Base-by-base conservation (phyloP, 495 filamentous ascomycete species). In the Podospora australis region DNA sequence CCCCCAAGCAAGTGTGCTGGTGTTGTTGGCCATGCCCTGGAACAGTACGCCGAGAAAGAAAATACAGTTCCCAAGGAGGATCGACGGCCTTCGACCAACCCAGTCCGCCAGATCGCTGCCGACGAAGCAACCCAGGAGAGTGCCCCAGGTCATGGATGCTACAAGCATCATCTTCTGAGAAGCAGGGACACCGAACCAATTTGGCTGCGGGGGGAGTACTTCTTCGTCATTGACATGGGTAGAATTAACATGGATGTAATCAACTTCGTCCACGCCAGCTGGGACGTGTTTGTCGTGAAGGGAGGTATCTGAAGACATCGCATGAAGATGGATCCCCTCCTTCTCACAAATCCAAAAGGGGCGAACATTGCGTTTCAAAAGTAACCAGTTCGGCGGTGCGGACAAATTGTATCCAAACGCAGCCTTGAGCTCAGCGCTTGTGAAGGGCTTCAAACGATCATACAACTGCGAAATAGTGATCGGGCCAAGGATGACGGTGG, bases 141-240 rank as follows among this genome's bases (percentile, higher is more conserved):
- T 95, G 46, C 89, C 89, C 3, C 81, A 84, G 1, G 88, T 92
- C 35, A 95, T 73, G 35, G 94, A 81, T 3, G 87, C 89, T 23
- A 87, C 85, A 49, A 87, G 83, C 55, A 86, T 71, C n/a, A 86
- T 86, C 34, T 45, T 44, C 29, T 44, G 40, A 6, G 23, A 35
- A 1, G 3, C 41, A 2, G 40, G 40, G 1, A 51, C 23, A 19
- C 24, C 40, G 26, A 45, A 51, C 48, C 48, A 51, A 5, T 14
- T 23, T 2, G 48, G 48, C 3, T 14, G 20, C 10, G 17, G 39
- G 6, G 30, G 30, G 4, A 34, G 9, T 11, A 10, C 9, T 10
- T 11, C 26, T 6, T 29, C 26, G 6, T 6, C 6, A 10, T 34
- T 10, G 30, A 4, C 11, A 14, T 34, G 30, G 4, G 30, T 4